These are phyloP conservation scores for Mucor lusitanicus DNA, from an alignment of 371 early-diverging fungal species.

Conservation along the genomic window DNA sequence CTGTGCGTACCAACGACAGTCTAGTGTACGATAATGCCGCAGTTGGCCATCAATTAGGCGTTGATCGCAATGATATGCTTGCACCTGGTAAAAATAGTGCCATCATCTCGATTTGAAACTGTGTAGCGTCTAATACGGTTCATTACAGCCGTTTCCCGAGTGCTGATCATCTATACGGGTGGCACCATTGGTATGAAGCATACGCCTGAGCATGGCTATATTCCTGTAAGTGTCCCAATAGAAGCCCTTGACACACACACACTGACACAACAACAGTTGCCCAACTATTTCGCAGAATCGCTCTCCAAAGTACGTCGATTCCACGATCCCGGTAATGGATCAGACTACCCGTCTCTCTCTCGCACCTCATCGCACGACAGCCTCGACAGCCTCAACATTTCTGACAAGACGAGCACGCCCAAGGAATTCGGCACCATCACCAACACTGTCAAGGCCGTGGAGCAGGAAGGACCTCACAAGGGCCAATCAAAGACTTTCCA, in stretches of 20 bases:
- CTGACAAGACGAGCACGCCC: conserved; percentile 5
- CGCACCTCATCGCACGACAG: conserved; percentile 33
- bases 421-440: conserved; percentile 29
- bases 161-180: conserved; percentile 92
- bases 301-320: conserved; percentile 82
- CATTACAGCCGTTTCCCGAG: conserved; percentile 72
- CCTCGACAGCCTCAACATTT: conserved; percentile 19
- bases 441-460: conserved; percentile 36
- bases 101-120: not conserved
- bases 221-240: conserved; percentile 54
- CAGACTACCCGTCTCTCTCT: conserved; percentile 7
- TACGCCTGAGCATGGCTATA: conserved; percentile 73
- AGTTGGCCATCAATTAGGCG: conserved; percentile 47
- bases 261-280: conserved; percentile 29
- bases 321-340: conserved; percentile 68
- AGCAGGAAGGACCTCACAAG: conserved; percentile 15
- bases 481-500: conserved; percentile 24
- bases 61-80: conserved; percentile 54
- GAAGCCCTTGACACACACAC: not conserved
- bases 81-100: conserved; percentile 41
- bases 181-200: conserved; percentile 97
- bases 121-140: not conserved
- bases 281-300: conserved; percentile 76
- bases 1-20: not conserved
- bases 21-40: conserved; percentile 45